Evolutionary conservation across 371 early-diverging fungal genomes (phyloP).

Genomic region (Mucor circinelloides): DNA sequence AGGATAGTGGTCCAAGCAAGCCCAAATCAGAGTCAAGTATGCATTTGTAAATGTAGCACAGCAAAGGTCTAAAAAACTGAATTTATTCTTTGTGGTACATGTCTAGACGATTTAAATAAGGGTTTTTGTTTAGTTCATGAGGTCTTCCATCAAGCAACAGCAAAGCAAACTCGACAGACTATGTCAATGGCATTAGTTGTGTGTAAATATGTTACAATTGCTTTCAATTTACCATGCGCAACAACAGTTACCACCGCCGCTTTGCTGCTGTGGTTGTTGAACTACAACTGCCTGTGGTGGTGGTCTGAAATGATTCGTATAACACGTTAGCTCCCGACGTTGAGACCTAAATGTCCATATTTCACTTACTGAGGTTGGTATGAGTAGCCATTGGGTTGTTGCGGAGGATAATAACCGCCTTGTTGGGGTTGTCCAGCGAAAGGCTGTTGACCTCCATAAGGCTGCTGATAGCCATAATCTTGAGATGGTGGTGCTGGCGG

Average conservation of each 20-base stretch:
- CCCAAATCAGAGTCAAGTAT: constrained; percentile 4
- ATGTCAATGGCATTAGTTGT: not conserved
- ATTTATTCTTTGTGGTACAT: not conserved
- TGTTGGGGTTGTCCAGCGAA: not conserved
- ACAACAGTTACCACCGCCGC: constrained; percentile 4
- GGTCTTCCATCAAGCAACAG: constrained; percentile 14
- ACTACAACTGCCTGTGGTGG: constrained; percentile 3
- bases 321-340: not conserved
- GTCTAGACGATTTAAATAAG: not conserved
- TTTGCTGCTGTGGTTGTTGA: constrained; percentile 13
- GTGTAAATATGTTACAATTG: too few species aligned
- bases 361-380: constrained; percentile 9
- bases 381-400: constrained; percentile 5
- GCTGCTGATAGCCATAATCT: constrained; percentile 2
- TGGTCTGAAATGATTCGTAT: not conserved
- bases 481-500: constrained; percentile 1
- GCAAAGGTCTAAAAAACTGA: not conserved
- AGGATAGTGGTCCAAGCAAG: not conserved
- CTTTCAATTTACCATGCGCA: constrained; percentile 12
- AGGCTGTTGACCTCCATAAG: not conserved
- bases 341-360: not conserved
- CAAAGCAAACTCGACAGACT: constrained; percentile 11
- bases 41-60: not conserved
- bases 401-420: constrained; percentile 5
- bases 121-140: not conserved